A percentile compares a stretch with the other conserved stretches of the same genome.
These are phyloP conservation scores for Eleusine coracana DNA, from an alignment of 176 grass and related monocot genomes.

Conservation along the genomic window DNA sequence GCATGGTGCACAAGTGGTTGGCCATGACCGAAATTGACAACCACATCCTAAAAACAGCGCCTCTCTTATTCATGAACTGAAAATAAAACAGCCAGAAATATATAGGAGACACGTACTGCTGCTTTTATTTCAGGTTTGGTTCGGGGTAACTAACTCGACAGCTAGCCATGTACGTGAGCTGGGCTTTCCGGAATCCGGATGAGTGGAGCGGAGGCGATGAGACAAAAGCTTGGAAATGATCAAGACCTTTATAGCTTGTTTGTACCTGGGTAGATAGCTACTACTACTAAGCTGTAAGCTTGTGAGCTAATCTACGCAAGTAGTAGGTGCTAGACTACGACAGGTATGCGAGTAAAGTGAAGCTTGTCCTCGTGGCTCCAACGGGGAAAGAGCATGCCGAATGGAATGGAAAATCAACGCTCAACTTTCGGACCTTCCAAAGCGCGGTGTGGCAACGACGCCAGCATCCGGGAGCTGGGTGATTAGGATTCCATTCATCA, in stretches of 20 bases:
- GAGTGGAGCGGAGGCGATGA: slow-evolving; percentile 19
- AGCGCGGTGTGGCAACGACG: background rate
- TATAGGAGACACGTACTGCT: background rate
- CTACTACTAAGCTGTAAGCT: slow-evolving; percentile 29
- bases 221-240: slow-evolving; percentile 42
- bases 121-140: background rate
- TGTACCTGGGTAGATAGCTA: slow-evolving; percentile 27
- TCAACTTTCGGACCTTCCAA: slow-evolving; percentile 28
- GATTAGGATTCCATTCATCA: background rate
- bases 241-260: slow-evolving; percentile 46
- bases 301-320: slow-evolving; percentile 29
- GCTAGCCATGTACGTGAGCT: slow-evolving; percentile 15
- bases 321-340: slow-evolving; percentile 34
- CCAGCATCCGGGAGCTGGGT: slow-evolving; percentile 5
- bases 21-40: background rate
- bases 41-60: background rate
- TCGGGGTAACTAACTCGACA: slow-evolving; percentile 34
- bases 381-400: slow-evolving; percentile 19
- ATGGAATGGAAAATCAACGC: background rate
- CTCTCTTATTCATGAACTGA: background rate
- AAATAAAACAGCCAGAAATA: background rate
- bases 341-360: background rate
- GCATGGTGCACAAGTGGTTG: slow-evolving; percentile 49
- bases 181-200: background rate
- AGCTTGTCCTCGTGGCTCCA: slow-evolving; percentile 18